Percentiles rank a stretch among this genome's conserved stretches.
Evolutionary conservation across 225 moss, liverwort and hornwort genomes (phyloP).

Genomic region (Physcomitrellopsis africana): DNA sequence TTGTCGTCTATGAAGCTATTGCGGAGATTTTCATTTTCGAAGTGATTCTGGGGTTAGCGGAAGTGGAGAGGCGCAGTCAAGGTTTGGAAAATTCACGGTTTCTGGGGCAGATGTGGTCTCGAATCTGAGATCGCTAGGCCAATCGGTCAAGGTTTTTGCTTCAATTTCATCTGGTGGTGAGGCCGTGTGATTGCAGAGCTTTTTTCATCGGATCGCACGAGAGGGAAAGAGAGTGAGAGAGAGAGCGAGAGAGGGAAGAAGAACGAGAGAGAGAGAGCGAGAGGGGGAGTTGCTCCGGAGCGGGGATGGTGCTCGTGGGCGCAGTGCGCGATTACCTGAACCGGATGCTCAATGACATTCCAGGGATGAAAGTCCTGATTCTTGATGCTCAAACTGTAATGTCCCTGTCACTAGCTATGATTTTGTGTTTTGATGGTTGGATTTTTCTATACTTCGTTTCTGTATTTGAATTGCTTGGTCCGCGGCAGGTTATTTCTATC

Average conservation of each 20-base stretch:
- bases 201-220: neutral
- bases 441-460: neutral
- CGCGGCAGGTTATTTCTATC: neutral
- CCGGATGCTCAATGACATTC: constrained; percentile 88
- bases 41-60: neutral
- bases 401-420: constrained; percentile 4
- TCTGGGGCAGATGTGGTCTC: neutral
- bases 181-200: neutral
- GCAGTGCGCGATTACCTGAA: constrained; percentile 94
- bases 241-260: neutral
- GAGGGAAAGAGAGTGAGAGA: neutral
- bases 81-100: neutral
- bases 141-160: neutral
- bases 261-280: neutral
- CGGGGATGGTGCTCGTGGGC: constrained; percentile 84
- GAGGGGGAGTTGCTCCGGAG: neutral
- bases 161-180: neutral
- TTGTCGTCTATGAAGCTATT: neutral
- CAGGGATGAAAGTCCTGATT: constrained; percentile 95
- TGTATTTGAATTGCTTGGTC: neutral
- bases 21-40: neutral
- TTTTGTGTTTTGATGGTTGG: neutral
- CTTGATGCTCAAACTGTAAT: constrained; percentile 91
- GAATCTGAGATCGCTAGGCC: neutral
- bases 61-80: neutral